Evolutionary conservation across 352 stramenopile species (phyloP).

Genomic region (Phytophthora colocasiae): DNA sequence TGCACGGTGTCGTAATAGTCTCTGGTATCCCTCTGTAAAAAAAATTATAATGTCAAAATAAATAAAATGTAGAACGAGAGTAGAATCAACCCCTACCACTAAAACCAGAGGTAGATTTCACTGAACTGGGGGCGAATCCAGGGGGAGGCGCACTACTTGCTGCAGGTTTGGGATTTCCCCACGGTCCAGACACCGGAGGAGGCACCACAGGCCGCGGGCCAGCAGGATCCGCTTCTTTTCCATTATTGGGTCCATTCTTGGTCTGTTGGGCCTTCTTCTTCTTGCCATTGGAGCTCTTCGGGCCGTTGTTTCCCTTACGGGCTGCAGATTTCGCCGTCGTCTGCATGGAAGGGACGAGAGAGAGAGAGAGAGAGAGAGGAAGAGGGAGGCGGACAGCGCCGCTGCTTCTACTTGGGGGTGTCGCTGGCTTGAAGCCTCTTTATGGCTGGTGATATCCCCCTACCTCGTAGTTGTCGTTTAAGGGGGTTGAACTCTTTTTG

Average conservation of each 20-base stretch:
- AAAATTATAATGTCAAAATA: slow-evolving; percentile 6
- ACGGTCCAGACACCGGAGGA: slow-evolving; percentile 48
- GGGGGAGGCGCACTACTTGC: slow-evolving; percentile 33
- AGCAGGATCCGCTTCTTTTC: slow-evolving; percentile 16
- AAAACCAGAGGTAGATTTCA: slow-evolving; percentile 36
- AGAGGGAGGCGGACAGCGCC: slow-evolving; percentile 7
- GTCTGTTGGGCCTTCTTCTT: slow-evolving; percentile 47
- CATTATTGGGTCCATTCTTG: slow-evolving; percentile 32
- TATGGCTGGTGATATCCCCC: slow-evolving; percentile 25
- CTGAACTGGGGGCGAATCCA: slow-evolving; percentile 30
- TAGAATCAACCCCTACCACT: slow-evolving; percentile 42
- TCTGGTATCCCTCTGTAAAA: slow-evolving; percentile 59
- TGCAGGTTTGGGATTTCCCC: slow-evolving; percentile 31
- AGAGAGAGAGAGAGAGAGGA: slow-evolving; percentile 2
- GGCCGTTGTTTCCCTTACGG: slow-evolving; percentile 33
- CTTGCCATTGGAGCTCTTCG: slow-evolving; percentile 41
- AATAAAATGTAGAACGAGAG: not conserved
- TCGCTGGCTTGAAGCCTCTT: slow-evolving; percentile 33
- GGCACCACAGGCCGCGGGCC: slow-evolving; percentile 32
- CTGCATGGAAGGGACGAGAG: slow-evolving; percentile 33
- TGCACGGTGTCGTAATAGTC: slow-evolving; percentile 76
- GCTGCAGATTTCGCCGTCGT: slow-evolving; percentile 22
- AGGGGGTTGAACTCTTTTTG: slow-evolving; percentile 1
- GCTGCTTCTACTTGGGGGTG: not conserved
- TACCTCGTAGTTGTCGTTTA: slow-evolving; percentile 19